A percentile compares a stretch with the other conserved stretches of the same genome.
These are phyloP conservation scores for Letharia lupina DNA, from an alignment of 495 filamentous ascomycete species.

Conservation along the genomic window DNA sequence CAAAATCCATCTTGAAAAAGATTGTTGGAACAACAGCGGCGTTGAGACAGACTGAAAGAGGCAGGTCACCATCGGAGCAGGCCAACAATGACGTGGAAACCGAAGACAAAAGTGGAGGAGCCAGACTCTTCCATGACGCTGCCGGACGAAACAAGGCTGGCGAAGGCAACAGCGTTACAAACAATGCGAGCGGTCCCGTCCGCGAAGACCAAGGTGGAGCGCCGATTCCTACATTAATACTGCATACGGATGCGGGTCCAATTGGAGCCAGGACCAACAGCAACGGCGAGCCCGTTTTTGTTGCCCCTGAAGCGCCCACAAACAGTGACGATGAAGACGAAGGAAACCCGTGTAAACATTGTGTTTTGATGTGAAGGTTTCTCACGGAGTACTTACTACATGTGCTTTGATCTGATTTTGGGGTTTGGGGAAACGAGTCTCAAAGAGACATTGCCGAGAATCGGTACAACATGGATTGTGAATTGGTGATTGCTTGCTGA, in stretches of 20 bases:
- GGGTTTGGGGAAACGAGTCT: background rate
- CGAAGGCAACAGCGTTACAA: background rate
- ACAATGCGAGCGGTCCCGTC: background rate
- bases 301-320: too few species aligned
- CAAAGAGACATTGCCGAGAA: too few species aligned
- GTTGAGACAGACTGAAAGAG: background rate
- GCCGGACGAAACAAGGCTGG: background rate
- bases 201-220: background rate
- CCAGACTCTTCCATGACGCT: background rate
- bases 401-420: background rate
- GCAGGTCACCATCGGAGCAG: background rate
- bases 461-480: background rate
- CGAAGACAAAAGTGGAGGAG: background rate
- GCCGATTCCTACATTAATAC: background rate
- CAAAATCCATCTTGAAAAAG: conserved; percentile 3
- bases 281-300: background rate
- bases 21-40: background rate
- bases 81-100: background rate
- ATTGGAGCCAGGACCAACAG: background rate
- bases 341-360: background rate
- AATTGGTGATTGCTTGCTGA: background rate
- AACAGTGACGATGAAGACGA: background rate
- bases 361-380: background rate
- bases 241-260: background rate
- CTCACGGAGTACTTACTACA: background rate